Evolutionary conservation across 495 filamentous ascomycete species (phyloP), one percentile per base, ranked within the genome.

Genomic region (Paragyromitra xinjiangensis): DNA sequence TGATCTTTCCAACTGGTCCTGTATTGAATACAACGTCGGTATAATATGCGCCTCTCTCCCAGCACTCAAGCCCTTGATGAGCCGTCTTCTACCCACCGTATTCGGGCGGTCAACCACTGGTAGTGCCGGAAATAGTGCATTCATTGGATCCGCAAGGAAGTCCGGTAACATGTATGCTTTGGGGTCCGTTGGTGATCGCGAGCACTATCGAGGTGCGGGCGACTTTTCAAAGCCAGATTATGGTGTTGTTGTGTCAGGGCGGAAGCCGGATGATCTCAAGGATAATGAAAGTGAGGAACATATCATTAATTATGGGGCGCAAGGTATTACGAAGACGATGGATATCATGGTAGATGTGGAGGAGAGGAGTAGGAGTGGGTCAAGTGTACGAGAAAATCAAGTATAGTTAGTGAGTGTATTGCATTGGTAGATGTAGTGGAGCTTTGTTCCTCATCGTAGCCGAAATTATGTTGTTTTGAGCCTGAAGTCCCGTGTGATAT

Each of bases 41-140:
- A 81, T 84, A 37, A 82, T 84, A 26, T 80, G 83, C 59, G 78
- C 80, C 29, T 83, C 78, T 42, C 70, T 84, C 19, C 82, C 83
- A 1, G 76, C 75, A 8, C 69, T 84, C 22, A 81, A 82, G 56
- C 78, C 82, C 22, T 39, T 84, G 69, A 71, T 82, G 64, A 45
- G 55, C 26, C 68, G 69, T 19, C 12, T 80, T 19, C 71, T 78
- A 8, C 78, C 74, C 7, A 19, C 24, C 1, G n/a, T 80, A 22
- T 63, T 73, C 16, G 70, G 70, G 6, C 68, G 68, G 6, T 12
- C 68, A 34, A 71, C 40, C 4, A 16, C 40, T 22, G 56, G 68
- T 0, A 71, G 56, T 12, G 51, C 55, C 7, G 68, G 68, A 6
- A 50, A 37, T 6, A 71, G 68, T 24, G 68, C 56, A 1, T 8